Conservation (phyloP, 345 rosid genomes). For the Noccaea bulbosa region DNA sequence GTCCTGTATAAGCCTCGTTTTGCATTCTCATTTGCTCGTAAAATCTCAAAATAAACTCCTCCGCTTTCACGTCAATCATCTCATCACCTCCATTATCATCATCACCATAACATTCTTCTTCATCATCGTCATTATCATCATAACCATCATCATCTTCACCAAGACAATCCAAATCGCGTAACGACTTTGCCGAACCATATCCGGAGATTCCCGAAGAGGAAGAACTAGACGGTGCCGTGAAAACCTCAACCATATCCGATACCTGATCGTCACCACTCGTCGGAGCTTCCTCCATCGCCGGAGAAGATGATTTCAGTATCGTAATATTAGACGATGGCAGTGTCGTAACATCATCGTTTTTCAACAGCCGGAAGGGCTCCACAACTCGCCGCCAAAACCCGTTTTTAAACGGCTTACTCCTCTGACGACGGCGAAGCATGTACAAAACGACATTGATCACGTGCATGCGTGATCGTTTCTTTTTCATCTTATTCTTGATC, state of each 20-base stretch:
- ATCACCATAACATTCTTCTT: conserved; percentile 16
- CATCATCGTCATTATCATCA: conserved; percentile 19
- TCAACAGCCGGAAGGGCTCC: conserved; percentile 52
- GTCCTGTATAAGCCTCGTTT: conserved; percentile 36
- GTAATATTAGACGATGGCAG: not conserved
- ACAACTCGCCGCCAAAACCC: conserved; percentile 50
- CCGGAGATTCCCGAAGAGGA: conserved; percentile 41
- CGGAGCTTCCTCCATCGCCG: conserved; percentile 11
- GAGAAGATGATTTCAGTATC: no score
- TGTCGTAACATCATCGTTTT: conserved; percentile 18
- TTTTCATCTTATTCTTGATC: conserved; percentile 42
- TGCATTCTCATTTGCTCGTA: conserved; percentile 68
- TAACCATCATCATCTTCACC: conserved; percentile 34
- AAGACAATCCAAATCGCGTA: conserved; percentile 36
- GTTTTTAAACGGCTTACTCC: conserved; percentile 43
- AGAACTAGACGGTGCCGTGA: conserved; percentile 35
- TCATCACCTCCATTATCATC: conserved; percentile 56
- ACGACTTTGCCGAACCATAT: conserved; percentile 55
- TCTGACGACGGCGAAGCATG: conserved; percentile 45
- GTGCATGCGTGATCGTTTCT: conserved; percentile 50
- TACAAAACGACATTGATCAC: conserved; percentile 50
- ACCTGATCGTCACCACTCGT: conserved; percentile 21
- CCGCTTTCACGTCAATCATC: conserved; percentile 78
- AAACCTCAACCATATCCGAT: conserved; percentile 46
- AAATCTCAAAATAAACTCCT: conserved; percentile 63